phyloP scores from a whole-genome alignment of 2,329 filamentous ascomycete species.

The Zymoseptoria ardabiliae region DNA sequence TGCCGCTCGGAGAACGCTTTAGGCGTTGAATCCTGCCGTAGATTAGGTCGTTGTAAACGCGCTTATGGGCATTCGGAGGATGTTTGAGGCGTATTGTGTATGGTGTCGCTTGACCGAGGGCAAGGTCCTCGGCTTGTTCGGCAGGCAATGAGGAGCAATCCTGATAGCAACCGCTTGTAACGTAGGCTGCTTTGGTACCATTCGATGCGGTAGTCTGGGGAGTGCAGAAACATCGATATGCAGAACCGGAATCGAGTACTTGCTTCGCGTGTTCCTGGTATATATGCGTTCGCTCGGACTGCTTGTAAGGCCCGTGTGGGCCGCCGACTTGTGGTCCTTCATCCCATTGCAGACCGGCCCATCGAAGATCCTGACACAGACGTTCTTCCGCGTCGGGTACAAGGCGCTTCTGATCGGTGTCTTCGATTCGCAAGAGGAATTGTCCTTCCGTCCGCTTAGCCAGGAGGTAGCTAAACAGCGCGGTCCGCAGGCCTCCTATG shows the following conservation, averaged over 20 bases:
- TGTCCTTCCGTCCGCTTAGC: conserved; percentile 81
- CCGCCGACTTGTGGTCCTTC: conserved; percentile 84
- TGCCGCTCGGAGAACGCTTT: conserved; percentile 23
- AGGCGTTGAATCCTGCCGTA: conserved; percentile 57
- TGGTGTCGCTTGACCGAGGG: conserved; percentile 54
- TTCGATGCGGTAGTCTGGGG: conserved; percentile 29
- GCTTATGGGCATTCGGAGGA: conserved; percentile 51
- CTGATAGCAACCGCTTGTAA: conserved; percentile 58
- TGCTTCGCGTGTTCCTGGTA: conserved; percentile 65
- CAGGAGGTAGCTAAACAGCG: conserved; percentile 91
- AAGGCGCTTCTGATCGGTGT: conserved; percentile 86
- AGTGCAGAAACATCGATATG: conserved; percentile 91
- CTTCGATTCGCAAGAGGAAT: conserved; percentile 86
- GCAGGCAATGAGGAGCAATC: conserved; percentile 62
- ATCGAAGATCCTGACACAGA: conserved; percentile 71
- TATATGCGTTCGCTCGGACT: conserved; percentile 70
- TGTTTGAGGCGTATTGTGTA: conserved; percentile 72
- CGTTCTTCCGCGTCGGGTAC: conserved; percentile 71
- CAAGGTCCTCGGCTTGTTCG: conserved; percentile 64
- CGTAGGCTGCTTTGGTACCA: conserved; percentile 57
- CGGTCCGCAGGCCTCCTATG: conserved; percentile 82
- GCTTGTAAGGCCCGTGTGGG: conserved; percentile 75
- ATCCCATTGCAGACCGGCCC: conserved; percentile 88
- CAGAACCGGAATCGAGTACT: conserved; percentile 63
- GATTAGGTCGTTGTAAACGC: conserved; percentile 65